These are phyloP conservation scores for Cudoniella acicularis DNA, from an alignment of 495 filamentous ascomycete species.

Conservation along the genomic window DNA sequence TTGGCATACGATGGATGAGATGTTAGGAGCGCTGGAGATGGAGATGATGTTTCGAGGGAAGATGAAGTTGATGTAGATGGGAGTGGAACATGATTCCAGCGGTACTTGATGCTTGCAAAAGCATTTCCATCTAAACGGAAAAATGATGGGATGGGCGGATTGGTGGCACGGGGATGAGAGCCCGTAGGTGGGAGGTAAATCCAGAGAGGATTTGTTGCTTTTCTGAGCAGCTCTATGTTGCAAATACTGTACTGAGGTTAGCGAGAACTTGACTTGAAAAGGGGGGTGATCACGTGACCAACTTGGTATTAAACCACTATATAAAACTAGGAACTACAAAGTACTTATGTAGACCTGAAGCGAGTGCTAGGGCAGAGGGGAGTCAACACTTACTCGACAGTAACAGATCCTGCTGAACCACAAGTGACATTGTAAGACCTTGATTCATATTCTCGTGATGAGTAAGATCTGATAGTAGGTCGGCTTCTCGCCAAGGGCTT, in stretches of 20 bases:
- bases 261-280: conserved; percentile 10
- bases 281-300: not conserved
- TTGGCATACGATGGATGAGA: conserved; percentile 1
- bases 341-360: not conserved
- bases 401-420: conserved; percentile 20
- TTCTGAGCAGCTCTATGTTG: conserved; percentile 11
- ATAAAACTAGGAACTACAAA: not conserved
- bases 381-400: conserved; percentile 18
- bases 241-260: conserved; percentile 16
- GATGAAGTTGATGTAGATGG: not conserved
- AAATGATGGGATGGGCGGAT: conserved; percentile 12
- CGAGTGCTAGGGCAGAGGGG: too few species aligned
- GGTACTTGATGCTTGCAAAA: conserved; percentile 24
- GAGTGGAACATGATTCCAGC: conserved; percentile 20
- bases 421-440: conserved; percentile 14
- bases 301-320: not conserved
- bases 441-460: conserved; percentile 8
- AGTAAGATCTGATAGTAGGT: not conserved
- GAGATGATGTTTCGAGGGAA: conserved; percentile 9
- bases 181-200: conserved; percentile 23
- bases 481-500: not conserved
- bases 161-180: conserved; percentile 1
- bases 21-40: conserved; percentile 1
- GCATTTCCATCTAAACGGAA: conserved; percentile 5
- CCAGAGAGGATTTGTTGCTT: conserved; percentile 6